Evolutionary conservation across 768 basidiomycete species (phyloP).

Genomic region (Rhizopogon sp.): DNA sequence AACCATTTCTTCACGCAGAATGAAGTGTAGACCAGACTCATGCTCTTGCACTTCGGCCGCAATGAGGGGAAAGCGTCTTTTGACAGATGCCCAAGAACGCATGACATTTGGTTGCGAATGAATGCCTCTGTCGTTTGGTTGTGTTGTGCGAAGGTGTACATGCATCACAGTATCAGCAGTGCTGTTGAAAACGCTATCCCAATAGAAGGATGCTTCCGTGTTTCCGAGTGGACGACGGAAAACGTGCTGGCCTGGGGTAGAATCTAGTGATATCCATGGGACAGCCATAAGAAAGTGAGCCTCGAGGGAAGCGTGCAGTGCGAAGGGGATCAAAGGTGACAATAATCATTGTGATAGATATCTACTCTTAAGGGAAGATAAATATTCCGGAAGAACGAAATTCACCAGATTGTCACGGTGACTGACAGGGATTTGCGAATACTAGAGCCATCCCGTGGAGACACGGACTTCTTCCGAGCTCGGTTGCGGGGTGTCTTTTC

Average conservation of each 20-base stretch:
- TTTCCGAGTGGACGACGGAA: conserved; percentile 31
- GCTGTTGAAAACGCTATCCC: conserved; percentile 31
- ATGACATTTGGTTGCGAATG: conserved; percentile 27
- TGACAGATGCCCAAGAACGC: conserved; percentile 41
- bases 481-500: too few species aligned
- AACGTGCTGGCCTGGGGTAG: conserved; percentile 2
- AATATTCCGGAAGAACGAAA: not conserved
- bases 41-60: conserved; percentile 34
- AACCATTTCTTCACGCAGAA: conserved; percentile 35
- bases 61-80: conserved; percentile 45
- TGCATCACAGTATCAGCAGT: conserved; percentile 40
- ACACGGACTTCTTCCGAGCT: too few species aligned
- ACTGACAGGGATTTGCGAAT: not conserved
- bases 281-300: not conserved
- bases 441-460: not conserved
- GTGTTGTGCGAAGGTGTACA: conserved; percentile 28
- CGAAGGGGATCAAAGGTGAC: not conserved
- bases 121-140: conserved; percentile 10
- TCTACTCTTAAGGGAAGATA: not conserved
- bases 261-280: conserved; percentile 2
- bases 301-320: not conserved
- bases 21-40: conserved; percentile 28
- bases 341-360: not conserved
- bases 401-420: not conserved
- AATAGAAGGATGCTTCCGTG: conserved; percentile 36